Evolutionary conservation across 805 yeast genomes (phyloP).

Genomic region (Ogataea pini): DNA sequence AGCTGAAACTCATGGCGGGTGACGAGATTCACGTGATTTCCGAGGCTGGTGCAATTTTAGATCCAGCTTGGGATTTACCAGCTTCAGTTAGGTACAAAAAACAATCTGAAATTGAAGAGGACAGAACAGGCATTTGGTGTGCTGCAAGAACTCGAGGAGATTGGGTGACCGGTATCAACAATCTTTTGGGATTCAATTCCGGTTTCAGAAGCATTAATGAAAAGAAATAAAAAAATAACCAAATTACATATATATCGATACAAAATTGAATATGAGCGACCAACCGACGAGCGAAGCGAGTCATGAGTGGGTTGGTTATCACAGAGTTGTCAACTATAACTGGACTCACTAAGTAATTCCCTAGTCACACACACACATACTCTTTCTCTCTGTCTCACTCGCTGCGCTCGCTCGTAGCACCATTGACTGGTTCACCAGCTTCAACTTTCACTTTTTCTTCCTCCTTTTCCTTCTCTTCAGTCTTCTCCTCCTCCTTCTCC

Average conservation of each 20-base stretch:
- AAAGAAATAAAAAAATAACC: neutral
- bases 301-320: too few relatives aligned
- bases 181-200: conserved; percentile 84
- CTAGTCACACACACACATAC: too few relatives aligned
- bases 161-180: conserved; percentile 91
- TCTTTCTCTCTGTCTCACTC: neutral
- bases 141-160: conserved; percentile 80
- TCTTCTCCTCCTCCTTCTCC: neutral
- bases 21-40: conserved; percentile 76
- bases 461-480: neutral
- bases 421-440: neutral
- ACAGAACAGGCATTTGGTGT: conserved; percentile 76
- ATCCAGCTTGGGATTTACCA: conserved; percentile 53
- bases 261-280: too few relatives aligned
- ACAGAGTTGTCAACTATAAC: too few relatives aligned
- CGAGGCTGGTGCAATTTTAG: conserved; percentile 61
- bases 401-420: neutral
- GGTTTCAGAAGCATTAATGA: conserved; percentile 56
- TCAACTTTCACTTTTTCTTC: neutral
- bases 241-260: too few relatives aligned
- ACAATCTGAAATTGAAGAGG: conserved; percentile 9
- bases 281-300: neutral
- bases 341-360: too few relatives aligned
- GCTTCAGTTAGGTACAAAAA: conserved; percentile 13
- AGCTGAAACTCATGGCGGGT: conserved; percentile 64